phyloP scores from a whole-genome alignment of 139 green algal genomes.

The Tetradesmus obliquus region DNA sequence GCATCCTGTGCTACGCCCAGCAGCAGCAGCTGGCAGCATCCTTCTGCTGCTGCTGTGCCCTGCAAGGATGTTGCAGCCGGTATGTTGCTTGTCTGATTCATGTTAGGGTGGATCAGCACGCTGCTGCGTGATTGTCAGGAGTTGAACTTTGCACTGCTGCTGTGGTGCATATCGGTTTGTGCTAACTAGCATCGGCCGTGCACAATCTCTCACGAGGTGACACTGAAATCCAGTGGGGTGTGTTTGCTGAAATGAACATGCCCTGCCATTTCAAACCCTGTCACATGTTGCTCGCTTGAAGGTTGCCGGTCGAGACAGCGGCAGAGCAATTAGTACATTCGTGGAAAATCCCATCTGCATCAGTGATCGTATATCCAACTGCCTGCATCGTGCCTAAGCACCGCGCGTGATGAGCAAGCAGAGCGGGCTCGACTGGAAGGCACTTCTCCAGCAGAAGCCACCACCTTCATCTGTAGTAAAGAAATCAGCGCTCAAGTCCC shows the following conservation, averaged over 20 bases:
- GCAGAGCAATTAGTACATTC: no score
- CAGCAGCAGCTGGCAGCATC: conserved; percentile 19
- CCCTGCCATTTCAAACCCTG: neutral
- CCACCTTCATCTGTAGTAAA: neutral
- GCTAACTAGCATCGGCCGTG: no score
- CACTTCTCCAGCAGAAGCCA: neutral
- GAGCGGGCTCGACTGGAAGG: conserved; percentile 1
- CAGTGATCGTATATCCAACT: no score
- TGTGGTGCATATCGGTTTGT: no score
- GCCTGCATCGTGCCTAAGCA: no score
- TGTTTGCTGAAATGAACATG: neutral
- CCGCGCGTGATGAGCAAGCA: neutral
- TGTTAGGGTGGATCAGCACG: neutral
- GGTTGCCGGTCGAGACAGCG: no score
- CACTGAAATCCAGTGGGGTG: neutral
- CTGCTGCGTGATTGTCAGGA: neutral
- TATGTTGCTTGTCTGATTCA: neutral
- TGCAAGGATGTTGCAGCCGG: neutral
- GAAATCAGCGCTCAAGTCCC: neutral
- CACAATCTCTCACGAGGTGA: neutral
- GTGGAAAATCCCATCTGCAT: no score
- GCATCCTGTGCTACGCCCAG: conserved; percentile 50
- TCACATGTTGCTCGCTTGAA: neutral
- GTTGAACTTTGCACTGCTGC: no score
- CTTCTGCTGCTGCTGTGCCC: neutral